Evolutionary conservation across 768 basidiomycete genomes (phyloP).

Genomic region (Lactarius akahatsu): DNA sequence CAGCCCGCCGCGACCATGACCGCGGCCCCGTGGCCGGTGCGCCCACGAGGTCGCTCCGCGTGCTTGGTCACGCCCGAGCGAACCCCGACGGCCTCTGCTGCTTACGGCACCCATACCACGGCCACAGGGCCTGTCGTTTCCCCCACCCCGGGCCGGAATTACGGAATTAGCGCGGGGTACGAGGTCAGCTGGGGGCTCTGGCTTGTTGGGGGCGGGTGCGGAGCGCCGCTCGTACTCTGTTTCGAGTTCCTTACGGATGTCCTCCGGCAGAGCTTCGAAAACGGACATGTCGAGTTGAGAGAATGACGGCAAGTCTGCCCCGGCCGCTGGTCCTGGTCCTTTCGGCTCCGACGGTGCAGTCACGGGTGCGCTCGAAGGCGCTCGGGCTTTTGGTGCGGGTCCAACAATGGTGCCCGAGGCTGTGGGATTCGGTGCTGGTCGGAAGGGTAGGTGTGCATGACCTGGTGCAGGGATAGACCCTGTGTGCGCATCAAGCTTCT

Average conservation of each 20-base stretch:
- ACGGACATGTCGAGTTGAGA: slow-evolving; percentile 75
- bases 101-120: slow-evolving; percentile 18
- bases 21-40: background rate
- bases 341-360: background rate
- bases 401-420: slow-evolving; percentile 8
- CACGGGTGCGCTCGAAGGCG: slow-evolving; percentile 17
- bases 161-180: slow-evolving; percentile 18
- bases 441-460: slow-evolving; percentile 65
- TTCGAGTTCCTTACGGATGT: slow-evolving; percentile 68
- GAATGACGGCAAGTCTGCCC: slow-evolving; percentile 57
- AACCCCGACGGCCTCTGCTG: background rate
- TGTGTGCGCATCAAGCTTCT: slow-evolving; percentile 69
- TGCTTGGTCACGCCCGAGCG: background rate
- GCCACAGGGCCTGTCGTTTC: slow-evolving; percentile 13
- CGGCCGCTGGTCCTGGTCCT: background rate
- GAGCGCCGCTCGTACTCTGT: slow-evolving; percentile 64
- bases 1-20: slow-evolving; percentile 19
- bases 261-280: slow-evolving; percentile 66
- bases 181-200: slow-evolving; percentile 19
- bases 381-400: background rate
- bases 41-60: slow-evolving; percentile 4
- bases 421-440: slow-evolving; percentile 29
- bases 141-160: slow-evolving; percentile 7
- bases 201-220: slow-evolving; percentile 41
- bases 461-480: slow-evolving; percentile 42